A percentile compares a stretch with the other conserved stretches of the same genome.
Evolutionary conservation across 331 rosid genomes (phyloP).

Genomic region (Acacia pycnantha): DNA sequence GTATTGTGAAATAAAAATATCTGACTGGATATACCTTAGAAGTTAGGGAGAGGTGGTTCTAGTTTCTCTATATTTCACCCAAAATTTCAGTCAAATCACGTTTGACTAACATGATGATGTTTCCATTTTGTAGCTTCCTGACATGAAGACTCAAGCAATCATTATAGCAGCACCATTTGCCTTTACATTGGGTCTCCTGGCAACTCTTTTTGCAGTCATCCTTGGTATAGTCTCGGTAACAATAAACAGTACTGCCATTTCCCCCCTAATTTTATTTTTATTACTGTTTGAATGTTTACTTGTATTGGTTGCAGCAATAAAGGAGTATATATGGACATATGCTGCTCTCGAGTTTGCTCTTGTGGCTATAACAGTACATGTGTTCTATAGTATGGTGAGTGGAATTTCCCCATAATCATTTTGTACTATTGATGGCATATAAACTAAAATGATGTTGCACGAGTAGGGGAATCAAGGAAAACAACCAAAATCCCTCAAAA

Average conservation of each 20-base stretch:
- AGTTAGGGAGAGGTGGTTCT: neutral
- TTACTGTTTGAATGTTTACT: neutral
- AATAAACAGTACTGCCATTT: neutral
- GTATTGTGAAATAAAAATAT: neutral
- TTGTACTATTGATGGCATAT: conserved; percentile 10
- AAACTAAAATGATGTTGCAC: neutral
- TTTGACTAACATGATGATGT: conserved; percentile 5
- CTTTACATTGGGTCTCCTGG: conserved; percentile 74
- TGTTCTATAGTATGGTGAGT: conserved; percentile 76
- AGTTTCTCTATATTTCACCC: neutral
- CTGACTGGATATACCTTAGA: neutral
- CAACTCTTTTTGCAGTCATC: conserved; percentile 77
- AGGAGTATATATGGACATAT: conserved; percentile 93
- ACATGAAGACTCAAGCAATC: conserved; percentile 79
- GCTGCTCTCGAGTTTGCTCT: conserved; percentile 98
- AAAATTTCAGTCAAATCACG: conserved; percentile 12
- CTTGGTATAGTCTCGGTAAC: conserved; percentile 55
- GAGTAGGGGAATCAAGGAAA: neutral
- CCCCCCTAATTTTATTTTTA: neutral
- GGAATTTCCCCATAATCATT: conserved; percentile 15
- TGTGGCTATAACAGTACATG: conserved; percentile 73
- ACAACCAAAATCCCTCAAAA: neutral
- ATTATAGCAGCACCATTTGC: conserved; percentile 86
- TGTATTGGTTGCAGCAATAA: conserved; percentile 68
- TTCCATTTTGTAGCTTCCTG: conserved; percentile 58